Base-by-base conservation (phyloP, 169 alveolate species). In the Theileria annulata region DNA sequence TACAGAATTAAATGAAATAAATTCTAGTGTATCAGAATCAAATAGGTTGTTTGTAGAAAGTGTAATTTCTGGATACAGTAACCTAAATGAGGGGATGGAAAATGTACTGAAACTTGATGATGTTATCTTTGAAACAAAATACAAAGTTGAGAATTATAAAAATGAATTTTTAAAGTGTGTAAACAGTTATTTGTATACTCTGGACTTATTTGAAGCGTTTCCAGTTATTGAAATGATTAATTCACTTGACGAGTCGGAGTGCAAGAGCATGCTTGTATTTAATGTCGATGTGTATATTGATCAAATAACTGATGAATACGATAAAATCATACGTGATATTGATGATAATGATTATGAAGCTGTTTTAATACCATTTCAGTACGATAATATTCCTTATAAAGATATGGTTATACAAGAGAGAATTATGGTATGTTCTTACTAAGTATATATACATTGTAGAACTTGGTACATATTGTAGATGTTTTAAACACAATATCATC, bases 141-240 rank as follows among this genome's bases (percentile, higher is more conserved):
- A 60, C 12, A 33, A 59, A 31, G 19, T 75, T 10, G 33, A 17
- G 21, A 9, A 28, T 10, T 23, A 60, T 21, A 28, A 75, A 13
- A 30, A 12, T 25, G 74, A 59, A 56, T 75, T 71, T 71, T 4
- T 19, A 31, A 9, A 33, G n/a, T 68, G 37, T 6, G 5, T 68
- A 21, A 19, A 42, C 75, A 3, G 19, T 17, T 15, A 42, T 27
- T 42, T 42, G 25, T 56, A n/a, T 21, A 19, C n/a, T 42, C 54
- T 17, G 60, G 33, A 6, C 35, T 23, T 58, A n/a, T 68, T 19
- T 68, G 75, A 17, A 6, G 62, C 37, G 8, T 17, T 68, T 58
- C 63, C 30, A 68, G 54, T 37, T 68, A 58, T 33, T 33, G 60
- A 42, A 42, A 17, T 8, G 15, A 3, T 42, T 8, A 42, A 42